These are phyloP conservation scores for Lachancea waltii DNA, from an alignment of 805 yeast species.

Conservation along the genomic window DNA sequence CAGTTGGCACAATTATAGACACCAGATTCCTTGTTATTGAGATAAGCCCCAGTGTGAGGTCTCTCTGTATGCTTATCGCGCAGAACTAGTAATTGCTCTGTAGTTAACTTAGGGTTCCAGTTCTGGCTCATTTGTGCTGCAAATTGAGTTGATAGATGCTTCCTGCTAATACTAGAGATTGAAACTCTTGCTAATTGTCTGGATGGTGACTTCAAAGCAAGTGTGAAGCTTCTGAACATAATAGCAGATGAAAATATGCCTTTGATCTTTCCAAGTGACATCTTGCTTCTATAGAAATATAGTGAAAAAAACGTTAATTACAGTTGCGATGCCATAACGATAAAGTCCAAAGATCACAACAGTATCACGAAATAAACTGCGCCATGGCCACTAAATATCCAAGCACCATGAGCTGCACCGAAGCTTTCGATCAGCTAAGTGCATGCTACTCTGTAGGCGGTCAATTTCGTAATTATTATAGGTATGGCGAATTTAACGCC, in stretches of 20 bases:
- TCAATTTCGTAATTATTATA: constrained; percentile 73
- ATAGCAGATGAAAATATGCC: too few relatives aligned
- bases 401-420: constrained; percentile 61
- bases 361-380: background rate
- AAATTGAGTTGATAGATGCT: background rate
- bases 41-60: constrained; percentile 38
- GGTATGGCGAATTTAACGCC: constrained; percentile 70
- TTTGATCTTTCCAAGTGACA: too few relatives aligned
- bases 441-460: constrained; percentile 90
- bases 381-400: constrained; percentile 25
- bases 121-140: constrained; percentile 26
- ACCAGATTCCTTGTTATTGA: constrained; percentile 41
- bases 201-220: too few relatives aligned
- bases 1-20: constrained; percentile 85
- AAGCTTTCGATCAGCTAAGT: constrained; percentile 81
- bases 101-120: constrained; percentile 74
- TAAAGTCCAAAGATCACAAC: too few relatives aligned
- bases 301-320: too few relatives aligned
- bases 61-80: constrained; percentile 53
- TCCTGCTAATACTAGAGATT: background rate
- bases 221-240: too few relatives aligned
- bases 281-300: too few relatives aligned
- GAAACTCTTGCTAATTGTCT: too few relatives aligned
- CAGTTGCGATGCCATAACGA: too few relatives aligned
- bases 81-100: constrained; percentile 72